Percentiles rank a stretch among this genome's conserved stretches.
Conservation (phyloP, 768 basidiomycete genomes). For the Podaxis sp. region DNA sequence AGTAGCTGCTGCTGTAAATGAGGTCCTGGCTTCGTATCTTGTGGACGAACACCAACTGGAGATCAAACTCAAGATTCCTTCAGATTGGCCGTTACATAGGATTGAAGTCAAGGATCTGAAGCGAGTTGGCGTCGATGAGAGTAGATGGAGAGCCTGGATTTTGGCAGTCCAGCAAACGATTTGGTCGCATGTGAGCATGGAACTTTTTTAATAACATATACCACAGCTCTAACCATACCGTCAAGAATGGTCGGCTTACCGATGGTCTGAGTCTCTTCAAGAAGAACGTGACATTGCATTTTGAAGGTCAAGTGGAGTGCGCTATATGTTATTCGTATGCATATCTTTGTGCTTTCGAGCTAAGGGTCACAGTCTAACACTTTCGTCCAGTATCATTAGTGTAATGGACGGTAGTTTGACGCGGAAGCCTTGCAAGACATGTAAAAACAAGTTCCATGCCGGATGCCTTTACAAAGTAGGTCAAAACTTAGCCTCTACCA, state of each 20-base stretch:
- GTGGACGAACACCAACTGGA: constrained; percentile 95
- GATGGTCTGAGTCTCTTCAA: constrained; percentile 90
- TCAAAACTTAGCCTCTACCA: not conserved
- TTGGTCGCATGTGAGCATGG: constrained; percentile 68
- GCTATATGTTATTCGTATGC: constrained; percentile 93
- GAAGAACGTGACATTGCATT: constrained; percentile 89
- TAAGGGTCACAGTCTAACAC: not conserved
- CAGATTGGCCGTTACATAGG: constrained; percentile 84
- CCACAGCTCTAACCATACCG: not conserved
- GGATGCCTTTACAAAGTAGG: constrained; percentile 83
- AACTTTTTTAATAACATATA: not conserved
- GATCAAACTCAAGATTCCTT: constrained; percentile 78
- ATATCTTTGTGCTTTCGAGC: not conserved
- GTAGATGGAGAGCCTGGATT: constrained; percentile 91
- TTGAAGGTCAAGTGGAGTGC: constrained; percentile 94
- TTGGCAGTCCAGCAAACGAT: constrained; percentile 88
- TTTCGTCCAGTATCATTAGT: constrained; percentile 68
- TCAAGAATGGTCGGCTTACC: constrained; percentile 82
- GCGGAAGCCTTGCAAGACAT: constrained; percentile 88
- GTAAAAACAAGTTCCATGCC: constrained; percentile 92
- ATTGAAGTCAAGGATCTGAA: constrained; percentile 87
- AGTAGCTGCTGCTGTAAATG: constrained; percentile 53
- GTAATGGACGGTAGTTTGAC: constrained; percentile 86
- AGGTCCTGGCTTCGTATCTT: constrained; percentile 78
- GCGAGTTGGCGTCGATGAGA: constrained; percentile 84